Percentiles rank a stretch among this genome's conserved stretches.
Conservation (phyloP, 768 basidiomycete genomes). For the Roridomyces roridus region DNA sequence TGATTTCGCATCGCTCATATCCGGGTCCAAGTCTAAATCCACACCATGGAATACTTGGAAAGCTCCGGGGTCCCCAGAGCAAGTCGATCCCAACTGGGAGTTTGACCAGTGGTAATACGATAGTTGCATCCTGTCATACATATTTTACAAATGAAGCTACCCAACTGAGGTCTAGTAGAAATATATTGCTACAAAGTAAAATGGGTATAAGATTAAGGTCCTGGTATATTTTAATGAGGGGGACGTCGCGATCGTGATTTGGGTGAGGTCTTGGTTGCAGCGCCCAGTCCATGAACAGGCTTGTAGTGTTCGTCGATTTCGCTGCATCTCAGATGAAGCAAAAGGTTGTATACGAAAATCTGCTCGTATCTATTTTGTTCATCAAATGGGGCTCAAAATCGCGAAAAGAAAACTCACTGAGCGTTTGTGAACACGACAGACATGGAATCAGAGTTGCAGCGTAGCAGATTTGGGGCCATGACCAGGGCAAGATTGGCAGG, state of each 20-base stretch:
- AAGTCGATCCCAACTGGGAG: conserved; percentile 47
- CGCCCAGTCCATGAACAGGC: conserved; percentile 81
- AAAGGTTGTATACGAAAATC: conserved; percentile 83
- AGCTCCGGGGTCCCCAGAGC: conserved; percentile 32
- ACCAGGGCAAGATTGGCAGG: conserved; percentile 87
- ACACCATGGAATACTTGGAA: conserved; percentile 59
- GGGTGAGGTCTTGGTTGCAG: conserved; percentile 55
- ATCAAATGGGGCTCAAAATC: neutral
- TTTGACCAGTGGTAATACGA: conserved; percentile 65
- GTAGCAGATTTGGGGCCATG: conserved; percentile 89
- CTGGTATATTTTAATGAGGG: conserved; percentile 27
- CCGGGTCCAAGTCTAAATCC: conserved; percentile 11
- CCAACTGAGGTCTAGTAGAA: conserved; percentile 20
- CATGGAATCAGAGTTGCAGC: conserved; percentile 89
- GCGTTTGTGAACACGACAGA: conserved; percentile 90
- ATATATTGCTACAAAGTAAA: conserved; percentile 14
- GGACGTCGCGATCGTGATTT: conserved; percentile 63
- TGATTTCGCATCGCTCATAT: conserved; percentile 5
- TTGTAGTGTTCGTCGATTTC: conserved; percentile 80
- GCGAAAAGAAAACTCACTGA: conserved; percentile 63
- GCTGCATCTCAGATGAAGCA: conserved; percentile 78
- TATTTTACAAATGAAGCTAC: conserved; percentile 1
- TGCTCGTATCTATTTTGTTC: conserved; percentile 81
- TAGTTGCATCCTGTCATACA: conserved; percentile 15
- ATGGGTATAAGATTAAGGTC: conserved; percentile 11